Conservation (phyloP, 768 basidiomycete species). For the Phylloporus arenicola region DNA sequence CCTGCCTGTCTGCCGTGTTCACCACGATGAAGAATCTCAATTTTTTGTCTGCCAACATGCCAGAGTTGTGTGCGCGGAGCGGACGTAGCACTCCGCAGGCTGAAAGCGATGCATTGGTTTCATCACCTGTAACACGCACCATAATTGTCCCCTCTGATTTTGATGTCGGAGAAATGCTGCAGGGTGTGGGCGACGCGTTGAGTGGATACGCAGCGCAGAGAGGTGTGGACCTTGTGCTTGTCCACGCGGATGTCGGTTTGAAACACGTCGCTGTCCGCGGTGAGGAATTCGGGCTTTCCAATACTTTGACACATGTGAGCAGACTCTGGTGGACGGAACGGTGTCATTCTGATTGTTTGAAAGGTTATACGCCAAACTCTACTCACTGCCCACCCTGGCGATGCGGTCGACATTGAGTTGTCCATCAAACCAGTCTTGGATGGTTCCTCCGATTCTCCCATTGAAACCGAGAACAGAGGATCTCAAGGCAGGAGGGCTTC, state of each 20-base stretch:
- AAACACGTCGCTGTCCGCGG: slow-evolving; percentile 82
- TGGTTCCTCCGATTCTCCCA: slow-evolving; percentile 22
- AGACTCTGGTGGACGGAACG: not conserved
- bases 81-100: slow-evolving; percentile 12
- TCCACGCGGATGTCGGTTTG: slow-evolving; percentile 84
- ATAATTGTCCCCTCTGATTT: slow-evolving; percentile 52
- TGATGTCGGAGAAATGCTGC: slow-evolving; percentile 87
- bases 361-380: slow-evolving; percentile 86
- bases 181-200: slow-evolving; percentile 82
- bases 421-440: slow-evolving; percentile 39
- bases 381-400: slow-evolving; percentile 59
- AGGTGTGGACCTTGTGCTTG: slow-evolving; percentile 88
- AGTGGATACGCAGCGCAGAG: slow-evolving; percentile 77
- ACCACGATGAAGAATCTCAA: slow-evolving; percentile 92
- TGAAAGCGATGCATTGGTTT: slow-evolving; percentile 15
- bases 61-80: slow-evolving; percentile 28
- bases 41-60: slow-evolving; percentile 85
- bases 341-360: slow-evolving; percentile 14
- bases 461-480: slow-evolving; percentile 17
- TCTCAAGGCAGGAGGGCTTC: slow-evolving; percentile 24
- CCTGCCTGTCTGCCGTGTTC: slow-evolving; percentile 83
- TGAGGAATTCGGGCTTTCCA: slow-evolving; percentile 79
- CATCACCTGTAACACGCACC: slow-evolving; percentile 16
- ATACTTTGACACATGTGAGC: slow-evolving; percentile 80
- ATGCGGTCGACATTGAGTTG: slow-evolving; percentile 83